Evolutionary conservation across 2,329 filamentous ascomycete species (phyloP).

Genomic region (Akanthomyces lecanii): DNA sequence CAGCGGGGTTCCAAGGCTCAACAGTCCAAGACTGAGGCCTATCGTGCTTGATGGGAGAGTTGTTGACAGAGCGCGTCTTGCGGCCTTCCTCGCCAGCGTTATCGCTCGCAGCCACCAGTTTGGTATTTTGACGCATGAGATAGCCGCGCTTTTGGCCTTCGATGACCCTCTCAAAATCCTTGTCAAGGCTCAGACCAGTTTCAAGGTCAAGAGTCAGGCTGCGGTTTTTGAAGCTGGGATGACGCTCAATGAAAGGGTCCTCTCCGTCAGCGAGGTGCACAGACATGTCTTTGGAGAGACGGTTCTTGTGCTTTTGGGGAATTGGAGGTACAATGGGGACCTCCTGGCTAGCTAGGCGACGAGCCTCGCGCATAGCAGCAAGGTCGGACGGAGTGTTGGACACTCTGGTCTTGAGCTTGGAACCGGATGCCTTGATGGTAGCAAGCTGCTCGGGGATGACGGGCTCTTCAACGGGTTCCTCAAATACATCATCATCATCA

Average conservation of each 20-base stretch:
- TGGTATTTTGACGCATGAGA: slow-evolving; percentile 97
- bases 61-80: slow-evolving; percentile 57
- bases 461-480: slow-evolving; percentile 48
- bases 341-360: slow-evolving; percentile 79
- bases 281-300: slow-evolving; percentile 47
- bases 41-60: slow-evolving; percentile 68
- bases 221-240: slow-evolving; percentile 73
- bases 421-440: slow-evolving; percentile 84
- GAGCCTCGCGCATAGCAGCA: slow-evolving; percentile 77
- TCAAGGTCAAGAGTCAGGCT: slow-evolving; percentile 81
- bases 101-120: slow-evolving; percentile 89
- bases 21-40: slow-evolving; percentile 93
- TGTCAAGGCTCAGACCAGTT: slow-evolving; percentile 79
- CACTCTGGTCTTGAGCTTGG: slow-evolving; percentile 81
- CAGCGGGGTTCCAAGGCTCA: slow-evolving; percentile 90
- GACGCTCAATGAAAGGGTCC: slow-evolving; percentile 51
- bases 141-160: slow-evolving; percentile 99
- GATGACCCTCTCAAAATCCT: slow-evolving; percentile 92
- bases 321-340: slow-evolving; percentile 57
- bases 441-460: slow-evolving; percentile 76
- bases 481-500: slow-evolving; percentile 26
- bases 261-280: slow-evolving; percentile 33
- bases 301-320: slow-evolving; percentile 56
- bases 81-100: slow-evolving; percentile 58
- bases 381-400: slow-evolving; percentile 85